Conservation (phyloP, 805 yeast genomes). For the Nakazawaea laoshanensis region DNA sequence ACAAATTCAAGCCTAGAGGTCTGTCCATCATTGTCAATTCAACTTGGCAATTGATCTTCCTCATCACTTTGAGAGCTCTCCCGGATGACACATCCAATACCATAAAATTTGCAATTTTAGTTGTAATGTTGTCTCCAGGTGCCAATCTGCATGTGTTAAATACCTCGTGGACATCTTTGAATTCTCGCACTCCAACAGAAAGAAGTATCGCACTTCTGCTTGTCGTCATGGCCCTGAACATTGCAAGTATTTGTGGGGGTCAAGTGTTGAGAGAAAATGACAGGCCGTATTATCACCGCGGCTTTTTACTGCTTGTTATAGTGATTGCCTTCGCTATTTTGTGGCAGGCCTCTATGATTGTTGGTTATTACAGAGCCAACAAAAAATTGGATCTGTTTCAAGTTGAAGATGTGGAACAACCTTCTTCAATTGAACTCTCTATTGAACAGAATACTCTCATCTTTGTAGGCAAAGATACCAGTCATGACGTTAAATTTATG, state of each 20-base stretch:
- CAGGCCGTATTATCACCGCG: slow-evolving; percentile 12
- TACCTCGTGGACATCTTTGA: slow-evolving; percentile 12
- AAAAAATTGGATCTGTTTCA: slow-evolving; percentile 1
- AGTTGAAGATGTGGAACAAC: too few species aligned
- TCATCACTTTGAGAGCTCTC: slow-evolving; percentile 1
- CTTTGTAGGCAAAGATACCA: slow-evolving; percentile 6
- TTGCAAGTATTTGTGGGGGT: slow-evolving; percentile 15
- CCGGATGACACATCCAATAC: not conserved
- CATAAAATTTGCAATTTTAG: slow-evolving; percentile 7
- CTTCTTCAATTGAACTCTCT: too few species aligned
- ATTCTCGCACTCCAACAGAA: slow-evolving; percentile 11
- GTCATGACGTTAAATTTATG: not conserved
- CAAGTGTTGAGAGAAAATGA: slow-evolving; percentile 14
- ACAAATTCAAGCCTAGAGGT: slow-evolving; percentile 10
- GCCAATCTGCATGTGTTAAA: slow-evolving; percentile 11
- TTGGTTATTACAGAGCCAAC: slow-evolving; percentile 1
- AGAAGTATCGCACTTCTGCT: slow-evolving; percentile 13
- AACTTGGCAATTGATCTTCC: slow-evolving; percentile 5
- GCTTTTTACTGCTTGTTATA: slow-evolving; percentile 10
- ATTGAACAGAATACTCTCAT: not conserved
- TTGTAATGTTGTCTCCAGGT: slow-evolving; percentile 1
- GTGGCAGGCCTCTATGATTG: slow-evolving; percentile 8
- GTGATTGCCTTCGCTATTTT: slow-evolving; percentile 9
- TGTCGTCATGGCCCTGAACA: slow-evolving; percentile 14
- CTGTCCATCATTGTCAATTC: slow-evolving; percentile 1